Evolutionary conservation across 495 filamentous ascomycete species (phyloP), one percentile per base, ranked within the genome.

Genomic region (Poronia punctata): DNA sequence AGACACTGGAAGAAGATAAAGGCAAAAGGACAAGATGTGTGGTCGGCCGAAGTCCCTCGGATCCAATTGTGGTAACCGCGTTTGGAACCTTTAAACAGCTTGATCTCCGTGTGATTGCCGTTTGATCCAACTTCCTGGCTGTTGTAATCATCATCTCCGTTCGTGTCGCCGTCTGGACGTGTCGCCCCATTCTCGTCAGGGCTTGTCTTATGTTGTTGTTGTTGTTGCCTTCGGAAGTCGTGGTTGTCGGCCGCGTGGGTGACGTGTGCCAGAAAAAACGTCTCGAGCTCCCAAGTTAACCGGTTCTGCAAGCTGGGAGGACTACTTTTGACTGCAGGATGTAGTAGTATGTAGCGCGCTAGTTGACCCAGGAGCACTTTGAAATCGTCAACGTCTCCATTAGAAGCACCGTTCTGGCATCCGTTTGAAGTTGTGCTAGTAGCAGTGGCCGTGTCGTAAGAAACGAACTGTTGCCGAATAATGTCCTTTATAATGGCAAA

Each of bases 1-100:
- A 67, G 43, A 37, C 59, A 64, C 17, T 41, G 33, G 43, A 60
- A 57, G 50, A 65, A 69, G 1, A 38, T 31, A 21, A 65, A 72
- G 0, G 57, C 60, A 30, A 51, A 66, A 0, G 59, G 59, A 31
- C 67, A 69, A 18, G 50, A 53, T 15, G 57, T 61, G 36, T 65
- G 42, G 27, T 62, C 46, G 7, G 63, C 57, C 0, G 50, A 55
- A 2, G 59, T 65, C 15, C 48, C 57, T 15, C 48, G 61, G 1
- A 64, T 59, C 65, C 65, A 71, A 18, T 50, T 30, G 34, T 48
- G 58, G 26, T 45, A 48, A 1, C 43, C 46, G 4, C 18, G 30
- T 34, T 43, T n/a, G 8, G 24, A 7, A 7, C 5, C 5, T 12
- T n/a, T 12, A 9, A 26, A 25, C n/a, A 11, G 12, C 4, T 16